Percentiles rank a stretch among this genome's conserved stretches.
Evolutionary conservation across 768 basidiomycete genomes (phyloP).

Genomic region (Serendipita sp.): DNA sequence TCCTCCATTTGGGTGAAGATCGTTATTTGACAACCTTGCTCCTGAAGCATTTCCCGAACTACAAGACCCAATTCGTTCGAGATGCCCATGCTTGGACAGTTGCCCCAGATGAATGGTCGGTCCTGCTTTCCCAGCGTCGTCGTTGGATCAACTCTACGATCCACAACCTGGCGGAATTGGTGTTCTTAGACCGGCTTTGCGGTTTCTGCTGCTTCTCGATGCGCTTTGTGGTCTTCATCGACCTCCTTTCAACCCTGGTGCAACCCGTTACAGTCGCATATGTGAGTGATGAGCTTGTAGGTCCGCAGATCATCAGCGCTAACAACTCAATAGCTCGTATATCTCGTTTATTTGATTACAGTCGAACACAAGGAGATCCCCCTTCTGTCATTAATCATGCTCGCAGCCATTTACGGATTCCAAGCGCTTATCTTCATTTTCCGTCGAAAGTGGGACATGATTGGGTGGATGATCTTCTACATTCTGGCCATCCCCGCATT

Average conservation of each 20-base stretch:
- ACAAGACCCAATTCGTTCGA: conserved; percentile 90
- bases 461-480: conserved; percentile 95
- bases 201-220: conserved; percentile 99
- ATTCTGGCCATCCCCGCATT: conserved; percentile 87
- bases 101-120: conserved; percentile 89
- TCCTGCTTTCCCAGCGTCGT: conserved; percentile 86
- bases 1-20: conserved; percentile 96
- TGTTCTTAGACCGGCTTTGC: conserved; percentile 81
- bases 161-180: conserved; percentile 85
- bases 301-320: conserved; percentile 9
- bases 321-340: conserved; percentile 44
- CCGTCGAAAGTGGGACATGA: conserved; percentile 95
- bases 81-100: conserved; percentile 91
- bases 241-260: conserved; percentile 71
- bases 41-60: conserved; percentile 84
- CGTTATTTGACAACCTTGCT: conserved; percentile 92
- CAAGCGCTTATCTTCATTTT: conserved; percentile 85
- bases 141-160: conserved; percentile 99
- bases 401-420: conserved; percentile 85
- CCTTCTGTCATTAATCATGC: conserved; percentile 72
- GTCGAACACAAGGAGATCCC: conserved; percentile 54
- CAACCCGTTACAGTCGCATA: conserved; percentile 81
- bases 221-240: conserved; percentile 96
- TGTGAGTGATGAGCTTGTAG: conserved; percentile 32
- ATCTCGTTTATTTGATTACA: conserved; percentile 68